phyloP scores from a whole-genome alignment of 805 yeast genomes.

The Kazachstania viticola region DNA sequence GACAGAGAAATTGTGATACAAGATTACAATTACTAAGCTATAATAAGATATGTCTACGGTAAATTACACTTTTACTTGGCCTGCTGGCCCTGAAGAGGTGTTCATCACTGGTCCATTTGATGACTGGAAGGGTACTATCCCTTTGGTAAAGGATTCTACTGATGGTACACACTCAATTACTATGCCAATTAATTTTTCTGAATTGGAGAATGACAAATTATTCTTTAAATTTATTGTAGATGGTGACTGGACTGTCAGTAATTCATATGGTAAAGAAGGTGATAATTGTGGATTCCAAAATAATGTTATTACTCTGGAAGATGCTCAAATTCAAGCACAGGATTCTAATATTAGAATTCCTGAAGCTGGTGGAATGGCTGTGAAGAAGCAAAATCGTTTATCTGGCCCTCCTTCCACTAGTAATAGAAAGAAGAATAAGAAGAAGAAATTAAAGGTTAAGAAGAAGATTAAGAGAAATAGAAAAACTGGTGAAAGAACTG shows the following conservation, averaged over 20 bases:
- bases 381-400: slow-evolving; percentile 1
- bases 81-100: slow-evolving; percentile 44
- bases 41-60: no score
- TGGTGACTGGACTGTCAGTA: slow-evolving; percentile 46
- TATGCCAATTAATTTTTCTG: slow-evolving; percentile 38
- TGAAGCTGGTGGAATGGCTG: slow-evolving; percentile 36
- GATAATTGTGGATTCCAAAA: slow-evolving; percentile 34
- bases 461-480: slow-evolving; percentile 17
- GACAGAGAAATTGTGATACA: no score
- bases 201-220: slow-evolving; percentile 26
- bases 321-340: slow-evolving; percentile 6
- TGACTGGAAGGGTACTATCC: slow-evolving; percentile 51
- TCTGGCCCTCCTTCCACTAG: slow-evolving; percentile 5
- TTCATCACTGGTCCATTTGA: slow-evolving; percentile 63
- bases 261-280: slow-evolving; percentile 30
- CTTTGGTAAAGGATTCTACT: slow-evolving; percentile 39
- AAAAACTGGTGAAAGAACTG: slow-evolving; percentile 30
- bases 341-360: slow-evolving; percentile 31
- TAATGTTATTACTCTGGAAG: slow-evolving; percentile 22
- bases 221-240: slow-evolving; percentile 54
- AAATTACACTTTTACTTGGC: slow-evolving; percentile 27
- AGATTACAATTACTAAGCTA: no score
- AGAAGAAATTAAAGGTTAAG: slow-evolving; percentile 6
- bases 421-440: slow-evolving; percentile 7
- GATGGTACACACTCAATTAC: slow-evolving; percentile 43